These are phyloP conservation scores for Epithele typhae DNA, from an alignment of 768 basidiomycete species.

Conservation along the genomic window DNA sequence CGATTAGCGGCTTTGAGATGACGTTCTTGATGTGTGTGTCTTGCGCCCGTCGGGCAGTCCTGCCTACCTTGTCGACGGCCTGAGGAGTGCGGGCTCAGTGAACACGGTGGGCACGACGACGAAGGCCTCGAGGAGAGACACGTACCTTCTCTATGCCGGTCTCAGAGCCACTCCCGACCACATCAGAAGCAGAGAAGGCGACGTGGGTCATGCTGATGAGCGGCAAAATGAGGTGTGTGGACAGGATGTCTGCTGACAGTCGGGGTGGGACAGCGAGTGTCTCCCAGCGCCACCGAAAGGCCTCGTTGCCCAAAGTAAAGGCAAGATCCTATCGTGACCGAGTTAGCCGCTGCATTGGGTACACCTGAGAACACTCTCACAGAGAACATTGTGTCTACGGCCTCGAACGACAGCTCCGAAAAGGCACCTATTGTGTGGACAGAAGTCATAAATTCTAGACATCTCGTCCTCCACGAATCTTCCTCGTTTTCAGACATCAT, in stretches of 20 bases:
- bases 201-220: slow-evolving; percentile 69
- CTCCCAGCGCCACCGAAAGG: slow-evolving; percentile 81
- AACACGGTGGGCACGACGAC: no score
- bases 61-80: slow-evolving; percentile 68
- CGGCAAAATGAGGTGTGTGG: slow-evolving; percentile 74
- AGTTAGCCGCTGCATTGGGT: slow-evolving; percentile 13
- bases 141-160: slow-evolving; percentile 64
- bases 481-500: slow-evolving; percentile 28
- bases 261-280: slow-evolving; percentile 59
- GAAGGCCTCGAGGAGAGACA: background rate
- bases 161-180: slow-evolving; percentile 50
- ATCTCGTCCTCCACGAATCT: slow-evolving; percentile 47
- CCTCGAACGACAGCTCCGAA: slow-evolving; percentile 51
- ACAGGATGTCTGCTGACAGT: slow-evolving; percentile 66
- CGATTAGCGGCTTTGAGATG: slow-evolving; percentile 61
- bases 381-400: slow-evolving; percentile 55
- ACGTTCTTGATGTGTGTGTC: slow-evolving; percentile 73
- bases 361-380: slow-evolving; percentile 32
- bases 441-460: slow-evolving; percentile 50
- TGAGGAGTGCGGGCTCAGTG: slow-evolving; percentile 23
- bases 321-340: slow-evolving; percentile 53
- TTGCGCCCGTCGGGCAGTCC: slow-evolving; percentile 60
- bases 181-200: slow-evolving; percentile 58
- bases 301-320: slow-evolving; percentile 51
- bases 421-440: slow-evolving; percentile 63